phyloP scores from a whole-genome alignment of 225 moss, liverwort and hornwort genomes.

The Pseudisothecium myosuroides region DNA sequence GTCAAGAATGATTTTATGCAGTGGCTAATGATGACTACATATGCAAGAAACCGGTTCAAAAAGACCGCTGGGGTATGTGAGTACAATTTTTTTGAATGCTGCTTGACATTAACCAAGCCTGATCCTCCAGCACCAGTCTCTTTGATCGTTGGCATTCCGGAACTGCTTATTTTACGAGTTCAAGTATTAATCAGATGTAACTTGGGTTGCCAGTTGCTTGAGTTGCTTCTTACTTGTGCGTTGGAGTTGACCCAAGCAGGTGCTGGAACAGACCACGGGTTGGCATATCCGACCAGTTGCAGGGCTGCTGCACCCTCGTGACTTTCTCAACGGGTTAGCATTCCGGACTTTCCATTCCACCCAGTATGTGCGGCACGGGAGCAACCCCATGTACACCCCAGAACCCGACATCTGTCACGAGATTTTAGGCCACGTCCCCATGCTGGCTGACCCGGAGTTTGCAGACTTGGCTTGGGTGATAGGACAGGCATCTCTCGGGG shows the following conservation, averaged over 20 bases:
- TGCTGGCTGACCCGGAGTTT: conserved; percentile 42
- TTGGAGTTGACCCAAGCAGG: background rate
- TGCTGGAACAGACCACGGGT: conserved; percentile 35
- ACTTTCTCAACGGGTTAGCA: conserved; percentile 49
- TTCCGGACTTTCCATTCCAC: conserved; percentile 60
- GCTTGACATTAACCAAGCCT: background rate
- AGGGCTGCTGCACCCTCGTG: conserved; percentile 50
- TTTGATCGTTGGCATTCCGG: background rate
- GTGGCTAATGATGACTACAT: background rate
- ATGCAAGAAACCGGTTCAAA: background rate
- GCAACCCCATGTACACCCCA: conserved; percentile 55
- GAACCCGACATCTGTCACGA: conserved; percentile 63
- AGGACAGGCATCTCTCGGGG: conserved; percentile 47
- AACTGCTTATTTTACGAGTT: background rate
- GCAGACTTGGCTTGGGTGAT: conserved; percentile 41
- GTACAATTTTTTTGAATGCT: background rate
- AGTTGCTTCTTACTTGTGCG: background rate
- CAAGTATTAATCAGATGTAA: background rate
- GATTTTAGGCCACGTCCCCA: conserved; percentile 49
- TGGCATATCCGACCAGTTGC: conserved; percentile 50
- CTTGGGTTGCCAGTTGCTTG: background rate
- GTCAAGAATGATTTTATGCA: background rate
- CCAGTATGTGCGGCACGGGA: conserved; percentile 50
- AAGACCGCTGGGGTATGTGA: background rate
- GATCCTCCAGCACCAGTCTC: background rate